These are phyloP conservation scores for Pyrenophora tritici-repentis DNA, from an alignment of 2,329 filamentous ascomycete genomes.

Conservation along the genomic window DNA sequence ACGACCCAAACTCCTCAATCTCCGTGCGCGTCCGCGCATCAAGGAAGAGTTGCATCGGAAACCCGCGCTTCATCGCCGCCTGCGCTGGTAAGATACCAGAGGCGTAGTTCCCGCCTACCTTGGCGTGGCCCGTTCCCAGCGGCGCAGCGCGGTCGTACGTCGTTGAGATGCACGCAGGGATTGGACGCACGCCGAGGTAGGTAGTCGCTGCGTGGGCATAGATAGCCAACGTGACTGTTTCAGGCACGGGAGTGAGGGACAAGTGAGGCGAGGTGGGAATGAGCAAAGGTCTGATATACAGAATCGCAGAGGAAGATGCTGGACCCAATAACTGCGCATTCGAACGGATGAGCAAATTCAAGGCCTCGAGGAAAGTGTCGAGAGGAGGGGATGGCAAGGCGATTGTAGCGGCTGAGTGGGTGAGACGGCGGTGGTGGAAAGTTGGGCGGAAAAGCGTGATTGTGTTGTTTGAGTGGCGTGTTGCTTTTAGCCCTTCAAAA, in stretches of 20 bases:
- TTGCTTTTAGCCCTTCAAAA: slow-evolving; percentile 30
- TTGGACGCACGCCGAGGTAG: slow-evolving; percentile 31
- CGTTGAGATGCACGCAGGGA: slow-evolving; percentile 41
- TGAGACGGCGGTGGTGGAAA: slow-evolving; percentile 38
- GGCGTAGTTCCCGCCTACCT: slow-evolving; percentile 48
- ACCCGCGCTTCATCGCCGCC: slow-evolving; percentile 39
- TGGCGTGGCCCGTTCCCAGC: slow-evolving; percentile 39
- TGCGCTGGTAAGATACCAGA: slow-evolving; percentile 42
- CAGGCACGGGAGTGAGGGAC: slow-evolving; percentile 24
- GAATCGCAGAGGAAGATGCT: slow-evolving; percentile 30
- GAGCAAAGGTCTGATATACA: slow-evolving; percentile 46
- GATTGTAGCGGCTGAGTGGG: slow-evolving; percentile 32
- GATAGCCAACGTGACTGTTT: slow-evolving; percentile 38
- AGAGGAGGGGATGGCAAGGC: slow-evolving; percentile 40
- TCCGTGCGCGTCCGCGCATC: slow-evolving; percentile 37
- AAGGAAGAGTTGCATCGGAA: slow-evolving; percentile 42
- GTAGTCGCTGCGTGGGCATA: slow-evolving; percentile 35
- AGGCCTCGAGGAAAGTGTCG: slow-evolving; percentile 33
- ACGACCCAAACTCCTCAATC: slow-evolving; percentile 47
- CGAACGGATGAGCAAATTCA: slow-evolving; percentile 29
- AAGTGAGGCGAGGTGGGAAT: slow-evolving; percentile 38
- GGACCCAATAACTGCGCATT: slow-evolving; percentile 38
- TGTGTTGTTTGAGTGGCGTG: slow-evolving; percentile 20
- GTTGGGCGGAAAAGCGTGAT: slow-evolving; percentile 42
- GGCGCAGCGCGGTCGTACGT: slow-evolving; percentile 46